Evolutionary conservation across 495 filamentous ascomycete genomes (phyloP).

Genomic region (Neurospora sp.): DNA sequence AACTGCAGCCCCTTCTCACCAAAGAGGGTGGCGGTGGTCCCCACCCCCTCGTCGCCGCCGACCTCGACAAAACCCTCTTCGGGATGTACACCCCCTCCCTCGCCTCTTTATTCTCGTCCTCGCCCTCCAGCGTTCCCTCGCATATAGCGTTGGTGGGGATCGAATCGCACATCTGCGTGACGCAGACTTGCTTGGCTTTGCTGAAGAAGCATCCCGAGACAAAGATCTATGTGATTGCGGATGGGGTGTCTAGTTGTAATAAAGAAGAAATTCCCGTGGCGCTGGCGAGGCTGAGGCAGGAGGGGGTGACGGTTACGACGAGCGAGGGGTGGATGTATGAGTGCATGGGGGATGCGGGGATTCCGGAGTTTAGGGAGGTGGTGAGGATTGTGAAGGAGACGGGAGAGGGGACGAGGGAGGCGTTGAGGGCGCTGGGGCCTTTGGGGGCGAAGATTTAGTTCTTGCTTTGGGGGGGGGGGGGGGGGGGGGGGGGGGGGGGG

Average conservation of each 20-base stretch:
- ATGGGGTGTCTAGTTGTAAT: conserved; percentile 83
- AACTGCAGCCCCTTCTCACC: conserved; percentile 38
- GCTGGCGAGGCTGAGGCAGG: conserved; percentile 59
- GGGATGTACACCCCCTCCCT: conserved; percentile 59
- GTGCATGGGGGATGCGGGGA: conserved; percentile 76
- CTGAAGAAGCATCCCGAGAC: conserved; percentile 51
- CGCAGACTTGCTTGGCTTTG: conserved; percentile 81
- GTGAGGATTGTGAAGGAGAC: conserved; percentile 72
- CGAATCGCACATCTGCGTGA: conserved; percentile 89
- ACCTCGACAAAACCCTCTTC: conserved; percentile 81
- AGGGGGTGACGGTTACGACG: conserved; percentile 71
- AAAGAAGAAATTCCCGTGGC: conserved; percentile 70
- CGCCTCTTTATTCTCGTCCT: conserved; percentile 32
- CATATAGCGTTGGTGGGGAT: conserved; percentile 69
- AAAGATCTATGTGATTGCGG: conserved; percentile 79
- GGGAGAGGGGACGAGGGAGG: conserved; percentile 51
- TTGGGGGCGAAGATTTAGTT: not conserved
- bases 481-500: not conserved
- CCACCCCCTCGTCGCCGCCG: conserved; percentile 31
- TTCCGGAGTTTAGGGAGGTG: conserved; percentile 63
- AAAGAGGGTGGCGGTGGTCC: not conserved
- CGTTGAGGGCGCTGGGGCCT: conserved; percentile 44
- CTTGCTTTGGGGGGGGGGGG: not conserved
- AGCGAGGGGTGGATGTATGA: conserved; percentile 93
- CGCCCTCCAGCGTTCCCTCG: conserved; percentile 4